Evolutionary conservation across 2,329 filamentous ascomycete species (phyloP), one percentile per base, ranked within the genome.

Genomic region (Exserohilum turcica): DNA sequence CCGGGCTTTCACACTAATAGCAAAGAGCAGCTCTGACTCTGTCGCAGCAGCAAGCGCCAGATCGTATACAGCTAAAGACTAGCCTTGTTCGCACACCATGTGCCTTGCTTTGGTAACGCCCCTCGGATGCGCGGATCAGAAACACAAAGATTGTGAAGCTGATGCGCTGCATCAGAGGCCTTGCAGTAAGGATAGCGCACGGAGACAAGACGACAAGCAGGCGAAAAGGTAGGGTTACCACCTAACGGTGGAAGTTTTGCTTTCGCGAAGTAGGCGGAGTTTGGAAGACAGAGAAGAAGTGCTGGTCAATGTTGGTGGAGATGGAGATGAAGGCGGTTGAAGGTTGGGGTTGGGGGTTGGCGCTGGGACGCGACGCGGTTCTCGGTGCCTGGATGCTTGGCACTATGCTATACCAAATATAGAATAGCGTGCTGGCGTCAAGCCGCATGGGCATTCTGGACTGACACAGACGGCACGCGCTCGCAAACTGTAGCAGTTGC

Each of bases 1-100:
- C n/a, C n/a, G n/a, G n/a, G n/a, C n/a, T n/a, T n/a, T n/a, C 12
- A 27, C 45, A 36, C 40, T 13, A 38, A 21, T 37, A 8, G 47
- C 38, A 49, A 35, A 43, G 47, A 49, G 47, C 38, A 49, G 47
- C 47, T 38, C 47, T 49, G 21, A 49, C 47, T 49, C 47, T 43
- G 21, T 43, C 31, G 29, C 38, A 24, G 21, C 31, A 49, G 15
- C 46, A 43, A n/a, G 6, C 27, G 36, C 38, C 47, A 35, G 18
- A 19, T 18, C 32, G 38, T 43, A 39, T 28, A 33, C 31, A n/a
- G 19, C 47, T 27, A 21, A 43, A 43, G 31, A n/a, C 38, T 32
- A 6, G 38, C 36, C 35, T 32, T 33, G 15, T 40, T 40, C 36
- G 18, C 45, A 49, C 47, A 36, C 9, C 31, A 3, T 31, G 47